These are phyloP conservation scores for Salvia splendens DNA, from an alignment of 257 asterid species.

Conservation along the genomic window DNA sequence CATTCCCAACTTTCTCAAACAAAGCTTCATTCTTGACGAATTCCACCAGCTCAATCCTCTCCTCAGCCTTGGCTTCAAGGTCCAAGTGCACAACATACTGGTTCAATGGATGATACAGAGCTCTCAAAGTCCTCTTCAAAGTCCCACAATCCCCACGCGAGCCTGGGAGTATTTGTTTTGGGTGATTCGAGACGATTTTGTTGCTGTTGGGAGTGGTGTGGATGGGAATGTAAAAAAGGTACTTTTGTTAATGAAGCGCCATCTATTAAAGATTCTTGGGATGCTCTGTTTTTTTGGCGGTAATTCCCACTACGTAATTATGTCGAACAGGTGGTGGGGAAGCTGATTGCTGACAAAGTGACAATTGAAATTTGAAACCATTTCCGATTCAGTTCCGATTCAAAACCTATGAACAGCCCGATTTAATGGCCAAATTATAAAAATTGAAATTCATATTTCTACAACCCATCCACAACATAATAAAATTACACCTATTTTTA, in stretches of 20 bases:
- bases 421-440: too few relatives aligned
- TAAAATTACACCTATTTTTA: too few relatives aligned
- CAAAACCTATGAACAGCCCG: too few relatives aligned
- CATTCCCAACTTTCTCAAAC: constrained; percentile 57
- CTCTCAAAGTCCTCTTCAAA: constrained; percentile 57
- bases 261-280: constrained; percentile 24
- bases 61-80: constrained; percentile 62
- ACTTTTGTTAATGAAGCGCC: constrained; percentile 27
- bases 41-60: constrained; percentile 55
- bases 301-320: constrained; percentile 1
- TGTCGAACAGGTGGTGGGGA: constrained; percentile 27
- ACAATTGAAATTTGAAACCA: too few relatives aligned
- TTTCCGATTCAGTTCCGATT: too few relatives aligned
- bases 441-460: too few relatives aligned
- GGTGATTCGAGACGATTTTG: not conserved
- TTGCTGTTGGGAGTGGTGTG: not conserved
- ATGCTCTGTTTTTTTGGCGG: constrained; percentile 22
- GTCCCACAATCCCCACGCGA: constrained; percentile 65
- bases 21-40: constrained; percentile 51
- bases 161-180: constrained; percentile 39
- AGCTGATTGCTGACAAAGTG: too few relatives aligned
- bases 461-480: too few relatives aligned
- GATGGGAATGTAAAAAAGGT: constrained; percentile 32
- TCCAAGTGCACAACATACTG: constrained; percentile 76
- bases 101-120: constrained; percentile 69